These are phyloP conservation scores for Hortaea werneckii DNA, from an alignment of 2,329 filamentous ascomycete species.

Conservation along the genomic window DNA sequence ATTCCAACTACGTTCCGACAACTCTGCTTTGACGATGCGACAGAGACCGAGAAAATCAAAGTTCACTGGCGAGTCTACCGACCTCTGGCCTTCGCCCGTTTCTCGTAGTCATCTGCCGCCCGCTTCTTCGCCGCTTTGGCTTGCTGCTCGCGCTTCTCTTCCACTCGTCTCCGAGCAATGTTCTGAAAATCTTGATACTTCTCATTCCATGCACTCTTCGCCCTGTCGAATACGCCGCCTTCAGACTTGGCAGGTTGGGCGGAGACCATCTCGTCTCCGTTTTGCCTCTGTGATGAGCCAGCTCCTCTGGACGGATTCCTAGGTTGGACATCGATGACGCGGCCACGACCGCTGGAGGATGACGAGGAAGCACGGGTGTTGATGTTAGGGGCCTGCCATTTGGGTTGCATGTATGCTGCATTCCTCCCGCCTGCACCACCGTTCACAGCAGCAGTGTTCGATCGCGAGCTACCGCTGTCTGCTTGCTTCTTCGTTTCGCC, in stretches of 20 bases:
- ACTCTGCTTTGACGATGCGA: not conserved
- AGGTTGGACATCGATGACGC: slow-evolving; percentile 2
- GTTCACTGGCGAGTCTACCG: not conserved
- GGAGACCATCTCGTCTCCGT: not conserved
- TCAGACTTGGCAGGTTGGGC: not conserved
- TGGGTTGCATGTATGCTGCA: slow-evolving; percentile 9
- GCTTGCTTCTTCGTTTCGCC: not conserved
- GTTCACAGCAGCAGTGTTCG: not conserved
- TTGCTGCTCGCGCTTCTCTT: slow-evolving; percentile 1
- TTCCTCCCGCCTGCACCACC: slow-evolving; percentile 6
- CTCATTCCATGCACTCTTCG: not conserved
- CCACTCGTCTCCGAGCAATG: slow-evolving; percentile 2
- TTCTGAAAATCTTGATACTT: slow-evolving; percentile 3
- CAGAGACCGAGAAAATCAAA: not conserved
- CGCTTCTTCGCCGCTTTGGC: slow-evolving; percentile 9
- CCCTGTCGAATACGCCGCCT: not conserved
- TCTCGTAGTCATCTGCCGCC: slow-evolving; percentile 21
- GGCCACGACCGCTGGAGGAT: not conserved
- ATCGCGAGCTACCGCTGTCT: not conserved
- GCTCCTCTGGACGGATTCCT: not conserved
- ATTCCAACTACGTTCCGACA: not conserved
- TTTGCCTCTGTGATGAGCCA: not conserved
- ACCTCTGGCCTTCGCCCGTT: slow-evolving; percentile 4
- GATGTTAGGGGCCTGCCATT: slow-evolving; percentile 5
- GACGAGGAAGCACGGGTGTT: not conserved